phyloP scores from a whole-genome alignment of 148 eudicot genomes.

The Rhododendron molle region DNA sequence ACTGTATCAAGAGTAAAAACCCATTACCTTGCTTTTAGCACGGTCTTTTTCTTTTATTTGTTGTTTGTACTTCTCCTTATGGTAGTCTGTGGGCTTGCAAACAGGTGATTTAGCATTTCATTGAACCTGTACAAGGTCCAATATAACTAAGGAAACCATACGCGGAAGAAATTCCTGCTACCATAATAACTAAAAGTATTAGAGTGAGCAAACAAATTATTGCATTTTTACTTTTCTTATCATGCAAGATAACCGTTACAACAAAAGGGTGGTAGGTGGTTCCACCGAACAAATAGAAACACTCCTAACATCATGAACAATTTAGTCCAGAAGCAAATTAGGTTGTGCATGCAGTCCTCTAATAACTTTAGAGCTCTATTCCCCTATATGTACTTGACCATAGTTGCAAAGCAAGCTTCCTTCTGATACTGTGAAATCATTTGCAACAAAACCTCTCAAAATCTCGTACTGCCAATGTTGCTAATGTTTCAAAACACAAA shows the following conservation, averaged over 20 bases:
- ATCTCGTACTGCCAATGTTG: neutral
- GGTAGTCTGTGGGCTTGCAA: constrained; percentile 69
- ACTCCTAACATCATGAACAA: neutral
- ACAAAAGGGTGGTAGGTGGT: neutral
- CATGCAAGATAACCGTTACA: neutral
- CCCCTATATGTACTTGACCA: neutral
- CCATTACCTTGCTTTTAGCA: constrained; percentile 58
- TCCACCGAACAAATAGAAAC: neutral
- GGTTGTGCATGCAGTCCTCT: neutral
- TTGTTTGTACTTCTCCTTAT: constrained; percentile 48
- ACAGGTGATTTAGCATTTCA: constrained; percentile 58
- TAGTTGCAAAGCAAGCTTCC: neutral
- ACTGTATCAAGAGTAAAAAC: neutral
- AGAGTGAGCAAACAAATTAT: neutral
- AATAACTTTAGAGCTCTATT: neutral
- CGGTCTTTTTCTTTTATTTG: constrained; percentile 53
- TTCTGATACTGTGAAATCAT: neutral
- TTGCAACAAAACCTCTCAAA: neutral
- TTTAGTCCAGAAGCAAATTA: neutral
- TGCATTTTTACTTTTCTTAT: neutral
- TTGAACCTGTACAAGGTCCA: constrained; percentile 44
- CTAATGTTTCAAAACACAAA: neutral
- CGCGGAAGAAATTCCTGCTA: neutral
- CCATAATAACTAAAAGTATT: neutral
- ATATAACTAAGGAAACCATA: neutral